Evolutionary conservation across 768 basidiomycete species (phyloP).

Genomic region (Pisolithus tinctorius): DNA sequence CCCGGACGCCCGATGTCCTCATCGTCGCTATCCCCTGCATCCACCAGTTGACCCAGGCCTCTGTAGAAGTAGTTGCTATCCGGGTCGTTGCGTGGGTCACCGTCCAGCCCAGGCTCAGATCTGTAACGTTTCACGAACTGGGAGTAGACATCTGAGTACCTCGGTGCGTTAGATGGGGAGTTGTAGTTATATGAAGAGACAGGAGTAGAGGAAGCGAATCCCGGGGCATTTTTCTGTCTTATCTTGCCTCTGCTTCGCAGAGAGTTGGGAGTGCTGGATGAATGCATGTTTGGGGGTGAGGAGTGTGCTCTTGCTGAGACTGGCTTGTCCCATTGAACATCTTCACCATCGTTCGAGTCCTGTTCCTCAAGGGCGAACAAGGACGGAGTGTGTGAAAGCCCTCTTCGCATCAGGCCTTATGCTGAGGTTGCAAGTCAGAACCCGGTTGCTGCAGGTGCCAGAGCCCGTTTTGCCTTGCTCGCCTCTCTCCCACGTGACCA

Average conservation of each 20-base stretch:
- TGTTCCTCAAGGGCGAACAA: constrained; percentile 61
- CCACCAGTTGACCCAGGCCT: constrained; percentile 61
- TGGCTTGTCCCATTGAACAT: constrained; percentile 38
- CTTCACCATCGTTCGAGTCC: constrained; percentile 40
- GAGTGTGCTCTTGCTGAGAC: constrained; percentile 23
- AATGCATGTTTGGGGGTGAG: constrained; percentile 8
- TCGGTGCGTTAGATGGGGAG: constrained; percentile 26
- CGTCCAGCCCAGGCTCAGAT: constrained; percentile 52
- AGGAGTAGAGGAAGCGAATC: constrained; percentile 22
- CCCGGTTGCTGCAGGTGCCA: no score
- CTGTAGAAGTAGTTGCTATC: constrained; percentile 77
- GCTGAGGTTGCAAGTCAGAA: no score
- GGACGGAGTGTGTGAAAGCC: constrained; percentile 49
- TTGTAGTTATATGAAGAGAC: constrained; percentile 24
- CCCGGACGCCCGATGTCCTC: constrained; percentile 49
- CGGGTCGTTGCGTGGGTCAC: constrained; percentile 73
- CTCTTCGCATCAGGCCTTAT: constrained; percentile 13
- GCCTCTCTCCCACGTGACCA: not conserved
- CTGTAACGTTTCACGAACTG: constrained; percentile 76
- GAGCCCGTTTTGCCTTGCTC: not conserved
- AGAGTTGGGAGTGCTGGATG: constrained; percentile 24
- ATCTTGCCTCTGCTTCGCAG: constrained; percentile 27
- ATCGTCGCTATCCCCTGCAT: constrained; percentile 71
- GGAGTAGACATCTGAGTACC: constrained; percentile 62
- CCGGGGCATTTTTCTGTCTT: constrained; percentile 23